phyloP scores from a whole-genome alignment of 2,329 filamentous ascomycete genomes.

The Teratosphaeriaceae sp. region DNA sequence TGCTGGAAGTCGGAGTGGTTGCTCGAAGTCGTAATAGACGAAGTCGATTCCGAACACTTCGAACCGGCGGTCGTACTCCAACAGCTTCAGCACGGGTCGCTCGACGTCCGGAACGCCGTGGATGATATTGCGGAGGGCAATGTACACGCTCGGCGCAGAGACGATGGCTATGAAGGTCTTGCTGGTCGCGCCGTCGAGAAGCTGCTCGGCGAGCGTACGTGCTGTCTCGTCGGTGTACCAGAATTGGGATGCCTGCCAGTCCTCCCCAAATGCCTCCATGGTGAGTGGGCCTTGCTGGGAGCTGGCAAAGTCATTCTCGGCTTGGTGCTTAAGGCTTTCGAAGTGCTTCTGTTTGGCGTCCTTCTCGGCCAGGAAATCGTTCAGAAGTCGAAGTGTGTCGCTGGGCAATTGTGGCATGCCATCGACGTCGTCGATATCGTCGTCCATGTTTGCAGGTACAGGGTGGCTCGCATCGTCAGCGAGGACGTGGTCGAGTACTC shows the following conservation, averaged over 20 bases:
- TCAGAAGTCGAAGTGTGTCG: conserved; percentile 60
- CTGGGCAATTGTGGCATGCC: conserved; percentile 50
- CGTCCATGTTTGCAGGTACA: conserved; percentile 1
- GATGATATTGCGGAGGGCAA: conserved; percentile 63
- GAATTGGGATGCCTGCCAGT: conserved; percentile 81
- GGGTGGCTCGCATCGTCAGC: no score
- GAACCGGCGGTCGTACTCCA: conserved; percentile 72
- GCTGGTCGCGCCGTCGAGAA: conserved; percentile 55
- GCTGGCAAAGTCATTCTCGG: conserved; percentile 48
- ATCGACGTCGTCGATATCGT: conserved; percentile 9
- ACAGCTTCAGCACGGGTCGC: conserved; percentile 55
- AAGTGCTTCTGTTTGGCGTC: conserved; percentile 61
- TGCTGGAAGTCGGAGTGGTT: conserved; percentile 56
- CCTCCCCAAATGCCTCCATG: conserved; percentile 69
- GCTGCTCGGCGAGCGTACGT: conserved; percentile 52
- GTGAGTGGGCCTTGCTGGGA: conserved; percentile 33
- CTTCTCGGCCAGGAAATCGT: conserved; percentile 67
- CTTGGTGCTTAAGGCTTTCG: conserved; percentile 57
- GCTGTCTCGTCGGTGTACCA: conserved; percentile 73
- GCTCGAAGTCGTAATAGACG: conserved; percentile 65
- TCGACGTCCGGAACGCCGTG: conserved; percentile 19
- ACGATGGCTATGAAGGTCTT: conserved; percentile 60
- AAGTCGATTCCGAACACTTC: conserved; percentile 70
- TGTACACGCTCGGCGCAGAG: conserved; percentile 70
- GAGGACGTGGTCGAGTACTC: no score